Base-by-base conservation (phyloP, 140 eudicot genomes). In the Ambrosia hybrid region DNA sequence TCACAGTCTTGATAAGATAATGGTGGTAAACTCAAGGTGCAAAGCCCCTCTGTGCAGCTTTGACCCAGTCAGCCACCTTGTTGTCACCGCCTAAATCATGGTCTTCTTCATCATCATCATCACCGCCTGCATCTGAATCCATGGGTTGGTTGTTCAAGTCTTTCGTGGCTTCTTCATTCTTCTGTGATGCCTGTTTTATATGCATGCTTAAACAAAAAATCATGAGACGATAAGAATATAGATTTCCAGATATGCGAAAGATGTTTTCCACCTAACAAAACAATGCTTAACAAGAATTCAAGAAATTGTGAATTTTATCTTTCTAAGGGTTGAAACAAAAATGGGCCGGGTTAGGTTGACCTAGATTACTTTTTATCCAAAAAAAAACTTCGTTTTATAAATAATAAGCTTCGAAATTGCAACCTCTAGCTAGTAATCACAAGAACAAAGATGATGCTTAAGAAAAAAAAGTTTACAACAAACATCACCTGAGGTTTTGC, bases 21-120 rank as follows among this genome's bases (percentile, higher is more conserved):
- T 9, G 49, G 41, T 30, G 36, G 30, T 39, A 5, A 55, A 12
- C 52, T 80, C 70, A 75, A 34, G 57, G 55, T 16, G 82, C 82
- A 14, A 78, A 78, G 21, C 78, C 78, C 66, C 77, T 70, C 51
- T 62, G 77, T 53, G 80, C 80, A 59, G 81, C 81, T 66, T 57
- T 75, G 16, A 57, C 84, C 77, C 80, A 75, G 11, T 79, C 84
- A 10, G 84, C 76, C 70, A 69, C 77, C 37, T 80, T 80, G 69
- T 62, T 62, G 30, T 58, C 62, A 48, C 81, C 85, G 48, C 80
- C 85, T 69, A 70, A 51, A 43, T 73, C 83, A 73, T 16, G 66
- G 55, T 82, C 68, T 68, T 76, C 82, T 3, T 81, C 81, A 36
- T 60, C 80, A 5, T 81, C 81, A 36, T 60, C 80, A 14, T 68